Percentiles rank a stretch among this genome's conserved stretches.
These are phyloP conservation scores for Aureobasidium sp. DNA, from an alignment of 2,329 filamentous ascomycete genomes.

Conservation along the genomic window DNA sequence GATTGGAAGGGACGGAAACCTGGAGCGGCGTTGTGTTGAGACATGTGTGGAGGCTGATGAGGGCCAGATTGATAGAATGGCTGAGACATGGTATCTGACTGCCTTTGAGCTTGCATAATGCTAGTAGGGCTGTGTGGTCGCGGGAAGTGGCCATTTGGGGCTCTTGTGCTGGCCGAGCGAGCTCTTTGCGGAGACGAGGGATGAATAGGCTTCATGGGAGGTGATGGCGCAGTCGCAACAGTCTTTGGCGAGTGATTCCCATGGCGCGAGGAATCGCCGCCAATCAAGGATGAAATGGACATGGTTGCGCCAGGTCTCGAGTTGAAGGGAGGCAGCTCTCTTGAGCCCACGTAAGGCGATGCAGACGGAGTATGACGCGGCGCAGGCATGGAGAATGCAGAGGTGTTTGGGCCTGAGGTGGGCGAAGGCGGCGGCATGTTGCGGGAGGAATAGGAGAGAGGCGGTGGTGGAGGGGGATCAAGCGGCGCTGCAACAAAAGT, in stretches of 20 bases:
- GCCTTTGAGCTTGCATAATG: not conserved
- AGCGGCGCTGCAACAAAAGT: conserved; percentile 18
- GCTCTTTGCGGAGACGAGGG: conserved; percentile 37
- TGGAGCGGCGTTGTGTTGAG: conserved; percentile 15
- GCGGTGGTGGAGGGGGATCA: conserved; percentile 25
- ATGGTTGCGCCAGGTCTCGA: conserved; percentile 52
- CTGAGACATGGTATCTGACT: conserved; percentile 5
- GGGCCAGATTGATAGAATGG: not conserved
- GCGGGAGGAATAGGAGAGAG: conserved; percentile 33
- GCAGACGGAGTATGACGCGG: conserved; percentile 37
- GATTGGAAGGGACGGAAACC: conserved; percentile 25
- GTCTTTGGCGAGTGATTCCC: conserved; percentile 24
- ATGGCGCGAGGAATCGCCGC: conserved; percentile 27
- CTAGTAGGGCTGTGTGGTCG: conserved; percentile 19
- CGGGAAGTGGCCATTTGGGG: conserved; percentile 19
- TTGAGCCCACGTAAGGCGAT: conserved; percentile 37
- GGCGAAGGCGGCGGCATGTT: conserved; percentile 44
- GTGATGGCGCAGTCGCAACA: conserved; percentile 19
- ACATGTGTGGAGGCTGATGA: conserved; percentile 4
- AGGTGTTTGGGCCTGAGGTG: conserved; percentile 30
- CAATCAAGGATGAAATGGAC: conserved; percentile 67
- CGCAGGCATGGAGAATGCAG: conserved; percentile 27
- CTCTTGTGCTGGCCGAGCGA: conserved; percentile 28
- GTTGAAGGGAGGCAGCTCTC: conserved; percentile 46
- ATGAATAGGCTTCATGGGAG: conserved; percentile 34